Evolutionary conservation across 2,329 filamentous ascomycete species (phyloP), one percentile per base, ranked within the genome.

Genomic region (Diaporthe helianthi): DNA sequence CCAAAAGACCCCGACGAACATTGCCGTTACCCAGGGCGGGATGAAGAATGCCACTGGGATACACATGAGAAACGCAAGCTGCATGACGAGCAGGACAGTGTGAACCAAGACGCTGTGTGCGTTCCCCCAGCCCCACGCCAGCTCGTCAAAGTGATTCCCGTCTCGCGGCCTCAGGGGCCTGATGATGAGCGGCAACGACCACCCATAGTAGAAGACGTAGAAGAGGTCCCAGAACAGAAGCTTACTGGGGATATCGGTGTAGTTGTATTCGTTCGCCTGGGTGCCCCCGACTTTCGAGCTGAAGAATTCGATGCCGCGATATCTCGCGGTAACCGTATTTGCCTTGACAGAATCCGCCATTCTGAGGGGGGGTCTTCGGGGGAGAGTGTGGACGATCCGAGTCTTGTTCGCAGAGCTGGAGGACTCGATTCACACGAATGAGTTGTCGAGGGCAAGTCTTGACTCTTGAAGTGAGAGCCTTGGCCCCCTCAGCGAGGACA

Each of bases 81-180:
- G 91, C 22, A 87, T 75, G 12, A 90, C 65, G 31, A 85, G 75
- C 3, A 93, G 82, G 46, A 92, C 63, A 2, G 81, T 44, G 73
- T 93, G 92, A 4, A 91, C 75, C 17, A 78, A 74, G n/a, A 93
- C 77, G 69, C 85, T 86, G 73, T 83, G 84, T 0, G 89, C 41
- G 72, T 93, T 93, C 53, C 79, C 76, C 17, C 74, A 70, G 0
- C 86, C 89, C 1, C 84, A 83, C 70, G 89, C 86, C 26, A 93
- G 80, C 79, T 94, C 92, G 74, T 90, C 89, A 54, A 92, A 80
- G 66, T 82, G 74, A 19, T 81, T 85, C 1, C 86, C 86, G 49
- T 82, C 81, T 65, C 80, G 80, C 1, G 89, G 84, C 19, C 75
- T 77, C 7, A 90, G 51, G 0, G 91, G 91, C 72, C 85, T 81